Conservation (phyloP, 1,139 yeast genomes). For the Taiozyma sp. region DNA sequence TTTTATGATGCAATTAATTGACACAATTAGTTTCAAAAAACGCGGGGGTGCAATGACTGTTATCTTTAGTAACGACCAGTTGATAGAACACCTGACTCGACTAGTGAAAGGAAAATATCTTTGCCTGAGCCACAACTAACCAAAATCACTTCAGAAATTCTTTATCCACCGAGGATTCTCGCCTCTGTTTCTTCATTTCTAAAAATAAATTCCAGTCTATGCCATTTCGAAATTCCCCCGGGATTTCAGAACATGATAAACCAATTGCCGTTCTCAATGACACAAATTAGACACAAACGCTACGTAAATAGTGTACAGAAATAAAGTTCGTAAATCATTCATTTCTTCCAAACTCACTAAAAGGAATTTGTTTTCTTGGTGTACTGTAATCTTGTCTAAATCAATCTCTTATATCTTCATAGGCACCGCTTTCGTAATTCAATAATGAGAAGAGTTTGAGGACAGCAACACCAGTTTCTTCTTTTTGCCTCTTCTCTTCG, state of each 20-base stretch:
- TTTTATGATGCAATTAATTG: no score
- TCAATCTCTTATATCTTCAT: neutral
- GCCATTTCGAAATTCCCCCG: neutral
- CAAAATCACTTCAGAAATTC: no score
- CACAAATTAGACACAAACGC: neutral
- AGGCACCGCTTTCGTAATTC: neutral
- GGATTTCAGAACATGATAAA: neutral
- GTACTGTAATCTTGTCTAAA: neutral
- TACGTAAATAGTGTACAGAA: neutral
- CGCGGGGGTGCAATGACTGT: no score
- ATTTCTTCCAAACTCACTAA: neutral
- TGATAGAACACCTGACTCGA: no score
- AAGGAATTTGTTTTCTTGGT: neutral
- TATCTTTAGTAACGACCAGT: no score
- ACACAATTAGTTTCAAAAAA: no score
- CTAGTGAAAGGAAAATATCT: no score
- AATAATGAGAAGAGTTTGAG: conserved; percentile 1
- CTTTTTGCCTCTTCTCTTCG: conserved; percentile 12
- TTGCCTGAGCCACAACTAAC: no score
- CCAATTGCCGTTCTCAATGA: neutral
- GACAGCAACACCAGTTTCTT: conserved; percentile 12
- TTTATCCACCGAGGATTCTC: no score
- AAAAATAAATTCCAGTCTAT: no score
- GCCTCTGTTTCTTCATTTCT: no score
- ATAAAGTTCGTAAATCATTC: neutral